Evolutionary conservation across 2,329 filamentous ascomycete genomes (phyloP).

Genomic region (Botryotinia narcissicola): DNA sequence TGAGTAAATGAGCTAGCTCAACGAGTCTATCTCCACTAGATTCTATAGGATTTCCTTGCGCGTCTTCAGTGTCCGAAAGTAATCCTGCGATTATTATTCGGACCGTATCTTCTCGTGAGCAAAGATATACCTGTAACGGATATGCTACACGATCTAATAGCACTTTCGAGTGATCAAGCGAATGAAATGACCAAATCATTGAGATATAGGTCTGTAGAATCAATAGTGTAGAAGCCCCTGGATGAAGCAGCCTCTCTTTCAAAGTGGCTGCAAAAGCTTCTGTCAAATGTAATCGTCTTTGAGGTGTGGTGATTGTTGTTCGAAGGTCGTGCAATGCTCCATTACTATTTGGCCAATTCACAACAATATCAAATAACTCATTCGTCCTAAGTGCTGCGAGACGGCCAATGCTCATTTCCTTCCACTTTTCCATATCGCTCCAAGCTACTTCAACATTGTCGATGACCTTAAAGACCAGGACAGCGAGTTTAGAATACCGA

Average conservation of each 20-base stretch:
- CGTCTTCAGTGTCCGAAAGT: conserved; percentile 57
- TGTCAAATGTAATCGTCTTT: conserved; percentile 67
- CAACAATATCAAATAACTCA: conserved; percentile 76
- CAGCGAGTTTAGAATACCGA: conserved; percentile 61
- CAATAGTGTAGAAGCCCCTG: conserved; percentile 71
- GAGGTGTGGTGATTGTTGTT: conserved; percentile 65
- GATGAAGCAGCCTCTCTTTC: conserved; percentile 66
- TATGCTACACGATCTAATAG: conserved; percentile 71
- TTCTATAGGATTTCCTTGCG: conserved; percentile 38
- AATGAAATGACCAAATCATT: conserved; percentile 74
- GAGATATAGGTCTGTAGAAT: conserved; percentile 76
- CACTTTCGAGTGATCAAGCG: conserved; percentile 74
- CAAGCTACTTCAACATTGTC: conserved; percentile 44
- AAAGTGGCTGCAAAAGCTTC: conserved; percentile 65
- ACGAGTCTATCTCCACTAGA: conserved; percentile 52
- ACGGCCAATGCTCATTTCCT: conserved; percentile 65
- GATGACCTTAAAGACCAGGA: conserved; percentile 54
- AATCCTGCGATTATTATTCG: conserved; percentile 74
- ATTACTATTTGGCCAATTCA: conserved; percentile 68
- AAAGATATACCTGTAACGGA: conserved; percentile 72
- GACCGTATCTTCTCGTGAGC: conserved; percentile 74
- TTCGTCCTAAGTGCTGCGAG: conserved; percentile 67
- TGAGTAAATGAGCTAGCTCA: conserved; percentile 65
- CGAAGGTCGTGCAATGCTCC: conserved; percentile 73
- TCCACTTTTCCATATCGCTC: conserved; percentile 64